These are phyloP conservation scores for Mycena leptocephala DNA, from an alignment of 768 basidiomycete species.

Conservation along the genomic window DNA sequence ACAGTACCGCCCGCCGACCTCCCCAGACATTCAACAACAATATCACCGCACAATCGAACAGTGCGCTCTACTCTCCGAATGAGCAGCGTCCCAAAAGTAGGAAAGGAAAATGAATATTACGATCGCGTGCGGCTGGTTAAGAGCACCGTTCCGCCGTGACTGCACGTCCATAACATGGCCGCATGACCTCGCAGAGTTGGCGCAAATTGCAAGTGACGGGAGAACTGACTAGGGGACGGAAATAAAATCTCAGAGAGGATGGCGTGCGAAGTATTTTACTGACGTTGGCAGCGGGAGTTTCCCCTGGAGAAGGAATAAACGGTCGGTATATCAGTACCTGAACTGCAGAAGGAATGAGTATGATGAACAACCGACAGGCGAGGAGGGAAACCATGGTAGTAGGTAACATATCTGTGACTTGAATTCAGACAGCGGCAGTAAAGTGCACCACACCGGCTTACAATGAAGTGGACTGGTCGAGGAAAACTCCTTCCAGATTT, in stretches of 20 bases:
- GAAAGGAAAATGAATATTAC: neutral
- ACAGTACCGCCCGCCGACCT: neutral
- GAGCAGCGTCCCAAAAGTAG: neutral
- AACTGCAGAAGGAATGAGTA: slow-evolving; percentile 15
- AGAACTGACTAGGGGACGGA: slow-evolving; percentile 31
- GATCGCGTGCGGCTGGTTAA: slow-evolving; percentile 36
- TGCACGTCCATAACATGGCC: slow-evolving; percentile 55
- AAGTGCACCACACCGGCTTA: neutral
- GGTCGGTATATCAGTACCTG: slow-evolving; percentile 65
- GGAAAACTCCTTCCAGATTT: slow-evolving; percentile 37
- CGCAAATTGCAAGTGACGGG: slow-evolving; percentile 61
- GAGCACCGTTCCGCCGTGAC: slow-evolving; percentile 29
- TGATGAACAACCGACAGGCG: neutral
- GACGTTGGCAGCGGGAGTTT: neutral
- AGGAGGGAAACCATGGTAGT: slow-evolving; percentile 48
- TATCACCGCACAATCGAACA: slow-evolving; percentile 25
- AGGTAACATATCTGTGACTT: slow-evolving; percentile 47
- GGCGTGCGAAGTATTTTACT: neutral
- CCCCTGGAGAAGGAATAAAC: slow-evolving; percentile 53
- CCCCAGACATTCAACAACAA: slow-evolving; percentile 25
- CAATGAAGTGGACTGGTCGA: slow-evolving; percentile 28
- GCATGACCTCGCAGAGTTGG: slow-evolving; percentile 56
- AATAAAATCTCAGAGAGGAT: neutral
- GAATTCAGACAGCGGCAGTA: neutral
- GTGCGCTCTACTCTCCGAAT: neutral